phyloP scores from a whole-genome alignment of 2,329 filamentous ascomycete genomes.

The Chalaropsis thielavioides region DNA sequence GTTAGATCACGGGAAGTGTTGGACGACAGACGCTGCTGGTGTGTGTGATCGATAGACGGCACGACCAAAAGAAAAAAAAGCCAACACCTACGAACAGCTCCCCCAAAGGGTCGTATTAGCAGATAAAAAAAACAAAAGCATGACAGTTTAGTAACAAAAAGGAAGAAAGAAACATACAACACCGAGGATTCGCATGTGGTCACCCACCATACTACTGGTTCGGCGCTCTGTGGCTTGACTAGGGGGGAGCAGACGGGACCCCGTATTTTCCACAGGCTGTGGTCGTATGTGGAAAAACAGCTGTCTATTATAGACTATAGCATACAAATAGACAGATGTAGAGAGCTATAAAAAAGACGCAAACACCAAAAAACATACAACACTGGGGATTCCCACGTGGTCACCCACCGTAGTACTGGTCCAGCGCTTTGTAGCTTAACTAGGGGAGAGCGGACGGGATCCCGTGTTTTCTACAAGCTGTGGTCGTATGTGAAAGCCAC shows the following conservation, averaged over 20 bases:
- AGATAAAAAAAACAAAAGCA: too few relatives aligned
- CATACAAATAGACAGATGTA: too few relatives aligned
- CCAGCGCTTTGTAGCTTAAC: too few relatives aligned
- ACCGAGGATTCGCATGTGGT: conserved; percentile 1
- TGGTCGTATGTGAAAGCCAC: neutral
- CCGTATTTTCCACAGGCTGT: neutral
- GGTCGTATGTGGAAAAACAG: neutral
- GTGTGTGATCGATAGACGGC: neutral
- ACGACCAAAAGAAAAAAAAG: neutral
- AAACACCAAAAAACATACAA: neutral
- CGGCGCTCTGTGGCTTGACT: conserved; percentile 3
- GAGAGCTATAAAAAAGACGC: too few relatives aligned
- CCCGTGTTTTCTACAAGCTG: too few relatives aligned
- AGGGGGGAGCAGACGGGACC: conserved; percentile 7
- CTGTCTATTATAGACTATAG: neutral
- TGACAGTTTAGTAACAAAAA: too few relatives aligned
- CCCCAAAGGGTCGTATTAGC: neutral
- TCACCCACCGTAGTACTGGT: too few relatives aligned
- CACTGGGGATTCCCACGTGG: neutral
- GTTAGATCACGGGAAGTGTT: neutral
- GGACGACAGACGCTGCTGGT: neutral
- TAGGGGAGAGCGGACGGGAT: too few relatives aligned
- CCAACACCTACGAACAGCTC: neutral
- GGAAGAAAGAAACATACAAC: neutral
- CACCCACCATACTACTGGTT: conserved; percentile 7